These are phyloP conservation scores for Backusella australiensis DNA, from an alignment of 192 early-diverging fungal genomes.

Conservation along the genomic window DNA sequence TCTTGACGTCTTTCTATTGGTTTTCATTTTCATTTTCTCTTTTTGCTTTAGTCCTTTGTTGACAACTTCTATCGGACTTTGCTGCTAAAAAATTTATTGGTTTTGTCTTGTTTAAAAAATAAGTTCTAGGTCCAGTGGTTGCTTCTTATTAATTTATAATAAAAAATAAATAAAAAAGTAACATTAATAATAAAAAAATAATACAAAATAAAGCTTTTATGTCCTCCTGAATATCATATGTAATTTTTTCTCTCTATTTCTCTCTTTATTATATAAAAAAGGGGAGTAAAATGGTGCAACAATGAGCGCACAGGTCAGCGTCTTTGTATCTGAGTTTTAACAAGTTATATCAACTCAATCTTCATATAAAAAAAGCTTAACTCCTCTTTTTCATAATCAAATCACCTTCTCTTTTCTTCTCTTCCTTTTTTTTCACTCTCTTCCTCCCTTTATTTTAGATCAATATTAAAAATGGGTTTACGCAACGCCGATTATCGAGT, in stretches of 20 bases:
- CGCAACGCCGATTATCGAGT: slow-evolving; percentile 51
- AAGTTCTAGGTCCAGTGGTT: not conserved
- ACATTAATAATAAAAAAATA: not conserved
- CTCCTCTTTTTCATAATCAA: not conserved
- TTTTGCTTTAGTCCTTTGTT: not conserved
- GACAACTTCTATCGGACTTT: not conserved
- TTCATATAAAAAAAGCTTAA: not conserved
- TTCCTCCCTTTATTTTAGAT: not conserved
- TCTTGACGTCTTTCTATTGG: not conserved
- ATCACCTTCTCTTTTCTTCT: not conserved
- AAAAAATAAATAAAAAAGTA: not conserved
- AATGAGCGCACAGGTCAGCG: not conserved
- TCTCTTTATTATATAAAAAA: not conserved
- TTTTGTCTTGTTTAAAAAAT: not conserved
- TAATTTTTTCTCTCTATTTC: not conserved
- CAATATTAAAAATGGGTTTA: slow-evolving; percentile 20
- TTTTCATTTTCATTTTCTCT: not conserved
- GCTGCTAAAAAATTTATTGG: not conserved
- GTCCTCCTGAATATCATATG: not conserved
- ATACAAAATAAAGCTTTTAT: not conserved
- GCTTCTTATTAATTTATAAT: not conserved
- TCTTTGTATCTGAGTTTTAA: slow-evolving; percentile 1
- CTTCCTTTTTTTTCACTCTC: not conserved
- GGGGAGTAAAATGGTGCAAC: not conserved
- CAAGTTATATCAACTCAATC: not conserved